phyloP scores from a whole-genome alignment of 805 yeast species.

The Schwanniomyces sp. region DNA sequence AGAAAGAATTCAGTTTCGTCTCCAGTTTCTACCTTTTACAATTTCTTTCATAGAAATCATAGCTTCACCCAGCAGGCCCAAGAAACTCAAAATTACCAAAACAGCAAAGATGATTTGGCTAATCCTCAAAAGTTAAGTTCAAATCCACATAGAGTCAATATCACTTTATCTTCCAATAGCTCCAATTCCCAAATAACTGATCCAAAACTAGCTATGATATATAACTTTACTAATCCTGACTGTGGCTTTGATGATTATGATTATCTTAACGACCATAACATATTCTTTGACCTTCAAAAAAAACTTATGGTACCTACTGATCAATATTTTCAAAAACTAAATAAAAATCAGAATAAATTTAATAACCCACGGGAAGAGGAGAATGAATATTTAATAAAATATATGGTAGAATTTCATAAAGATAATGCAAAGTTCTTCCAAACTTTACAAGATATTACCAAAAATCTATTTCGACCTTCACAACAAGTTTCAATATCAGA shows the following conservation, averaged over 20 bases:
- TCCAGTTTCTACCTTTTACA: constrained; percentile 32
- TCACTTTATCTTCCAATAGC: constrained; percentile 33
- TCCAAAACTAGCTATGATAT: constrained; percentile 26
- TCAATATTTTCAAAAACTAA: constrained; percentile 27
- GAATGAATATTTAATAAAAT: constrained; percentile 11
- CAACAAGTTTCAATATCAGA: constrained; percentile 19
- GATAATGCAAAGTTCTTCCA: constrained; percentile 15
- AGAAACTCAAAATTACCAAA: constrained; percentile 5
- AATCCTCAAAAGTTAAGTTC: constrained; percentile 5
- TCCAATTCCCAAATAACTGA: constrained; percentile 34
- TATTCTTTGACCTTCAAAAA: constrained; percentile 26
- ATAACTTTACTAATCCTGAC: constrained; percentile 34
- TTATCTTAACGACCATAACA: constrained; percentile 15
- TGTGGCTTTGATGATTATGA: constrained; percentile 25
- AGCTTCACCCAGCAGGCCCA: constrained; percentile 9
- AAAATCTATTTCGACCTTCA: constrained; percentile 25
- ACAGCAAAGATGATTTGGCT: constrained; percentile 13
- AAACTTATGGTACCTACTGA: constrained; percentile 35
- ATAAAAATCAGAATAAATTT: constrained; percentile 10
- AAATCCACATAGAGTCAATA: constrained; percentile 17
- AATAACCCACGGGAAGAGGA: constrained; percentile 7
- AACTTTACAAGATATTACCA: constrained; percentile 16
- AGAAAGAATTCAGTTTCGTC: constrained; percentile 27
- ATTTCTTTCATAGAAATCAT: constrained; percentile 30
- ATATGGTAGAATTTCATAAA: constrained; percentile 18